phyloP scores from a whole-genome alignment of 192 early-diverging fungal species.

The Coemansia sp. region DNA sequence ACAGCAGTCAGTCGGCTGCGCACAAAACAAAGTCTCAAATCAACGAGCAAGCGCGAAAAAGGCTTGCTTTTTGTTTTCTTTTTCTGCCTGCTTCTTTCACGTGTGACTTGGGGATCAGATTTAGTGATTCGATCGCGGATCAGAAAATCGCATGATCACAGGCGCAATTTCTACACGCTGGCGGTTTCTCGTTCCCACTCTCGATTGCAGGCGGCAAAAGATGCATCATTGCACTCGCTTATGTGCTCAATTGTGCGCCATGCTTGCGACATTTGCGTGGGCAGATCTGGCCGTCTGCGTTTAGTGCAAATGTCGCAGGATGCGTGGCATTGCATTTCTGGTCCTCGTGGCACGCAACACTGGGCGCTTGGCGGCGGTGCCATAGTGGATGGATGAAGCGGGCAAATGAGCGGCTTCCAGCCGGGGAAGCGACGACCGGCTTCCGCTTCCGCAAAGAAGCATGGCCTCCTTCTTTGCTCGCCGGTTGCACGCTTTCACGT shows the following conservation, averaged over 20 bases:
- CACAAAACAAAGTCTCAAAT: too few species aligned
- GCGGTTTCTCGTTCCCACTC: not conserved
- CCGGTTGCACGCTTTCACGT: not conserved
- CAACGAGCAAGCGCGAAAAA: too few species aligned
- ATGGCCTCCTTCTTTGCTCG: too few species aligned
- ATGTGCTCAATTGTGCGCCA: not conserved
- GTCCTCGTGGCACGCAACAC: not conserved
- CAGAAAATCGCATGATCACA: not conserved
- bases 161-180: not conserved
- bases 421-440: too few species aligned
- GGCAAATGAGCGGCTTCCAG: too few species aligned
- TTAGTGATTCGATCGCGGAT: not conserved
- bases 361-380: not conserved
- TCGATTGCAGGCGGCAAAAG: not conserved
- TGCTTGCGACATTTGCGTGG: not conserved
- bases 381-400: not conserved
- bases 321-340: slow-evolving; percentile 1
- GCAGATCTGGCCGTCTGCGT: not conserved
- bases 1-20: too few species aligned
- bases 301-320: not conserved
- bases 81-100: too few species aligned
- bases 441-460: too few species aligned
- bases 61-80: too few species aligned
- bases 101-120: too few species aligned
- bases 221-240: not conserved